These are phyloP conservation scores for Penicillium daleae DNA, from an alignment of 495 filamentous ascomycete genomes.

Conservation along the genomic window DNA sequence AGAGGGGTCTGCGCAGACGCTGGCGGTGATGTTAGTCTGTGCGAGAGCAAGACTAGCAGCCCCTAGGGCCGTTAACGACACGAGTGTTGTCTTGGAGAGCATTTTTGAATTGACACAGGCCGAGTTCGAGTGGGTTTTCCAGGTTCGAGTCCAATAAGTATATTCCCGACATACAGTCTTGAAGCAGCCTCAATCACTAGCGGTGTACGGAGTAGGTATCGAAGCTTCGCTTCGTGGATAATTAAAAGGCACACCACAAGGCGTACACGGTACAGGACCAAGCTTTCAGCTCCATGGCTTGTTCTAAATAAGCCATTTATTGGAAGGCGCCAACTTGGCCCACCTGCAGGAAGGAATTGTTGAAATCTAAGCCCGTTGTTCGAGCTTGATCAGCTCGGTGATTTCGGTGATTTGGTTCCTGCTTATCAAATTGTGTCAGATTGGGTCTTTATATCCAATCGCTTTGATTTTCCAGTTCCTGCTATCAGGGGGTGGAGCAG, in stretches of 20 bases:
- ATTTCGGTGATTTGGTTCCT: neutral
- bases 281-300: neutral
- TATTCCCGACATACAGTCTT: neutral
- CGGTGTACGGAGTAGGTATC: neutral
- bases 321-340: neutral
- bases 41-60: neutral
- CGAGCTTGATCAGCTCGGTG: neutral
- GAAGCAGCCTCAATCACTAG: neutral
- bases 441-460: neutral
- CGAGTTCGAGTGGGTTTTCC: neutral
- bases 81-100: neutral
- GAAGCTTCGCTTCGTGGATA: neutral
- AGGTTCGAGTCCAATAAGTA: neutral
- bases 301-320: neutral
- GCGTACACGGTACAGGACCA: neutral
- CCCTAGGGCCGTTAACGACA: neutral
- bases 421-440: neutral
- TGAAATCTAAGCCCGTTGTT: neutral
- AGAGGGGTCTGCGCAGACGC: neutral
- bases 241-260: neutral
- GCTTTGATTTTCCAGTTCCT: neutral
- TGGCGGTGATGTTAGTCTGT: neutral
- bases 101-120: neutral
- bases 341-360: neutral
- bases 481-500: neutral